These are phyloP conservation scores for Porpolomopsis calyptriformis DNA, from an alignment of 768 basidiomycete genomes.

Conservation along the genomic window DNA sequence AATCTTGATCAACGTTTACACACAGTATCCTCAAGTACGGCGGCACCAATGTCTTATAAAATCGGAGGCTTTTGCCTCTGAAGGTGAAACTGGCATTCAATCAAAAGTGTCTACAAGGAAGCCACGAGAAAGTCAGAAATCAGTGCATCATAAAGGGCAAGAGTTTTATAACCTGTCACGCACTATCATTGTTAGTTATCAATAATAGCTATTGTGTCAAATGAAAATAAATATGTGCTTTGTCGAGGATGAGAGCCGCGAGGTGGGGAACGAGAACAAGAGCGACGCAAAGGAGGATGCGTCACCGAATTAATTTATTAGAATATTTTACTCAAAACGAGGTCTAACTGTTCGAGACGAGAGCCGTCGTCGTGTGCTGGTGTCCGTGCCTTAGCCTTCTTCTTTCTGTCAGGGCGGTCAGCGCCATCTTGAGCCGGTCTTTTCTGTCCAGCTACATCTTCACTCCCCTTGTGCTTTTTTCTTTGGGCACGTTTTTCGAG, in stretches of 20 bases:
- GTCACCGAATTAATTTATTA: slow-evolving; percentile 28
- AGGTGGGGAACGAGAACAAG: slow-evolving; percentile 75
- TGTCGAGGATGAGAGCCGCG: slow-evolving; percentile 45
- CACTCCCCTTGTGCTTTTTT: too few species aligned
- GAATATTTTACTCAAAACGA: slow-evolving; percentile 44
- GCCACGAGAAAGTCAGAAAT: too few species aligned
- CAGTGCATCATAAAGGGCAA: too few species aligned
- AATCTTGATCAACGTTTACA: background rate
- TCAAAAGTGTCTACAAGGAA: too few species aligned
- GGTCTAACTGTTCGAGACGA: slow-evolving; percentile 24
- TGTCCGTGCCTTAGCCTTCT: slow-evolving; percentile 20
- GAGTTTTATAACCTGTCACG: too few species aligned
- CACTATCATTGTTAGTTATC: too few species aligned
- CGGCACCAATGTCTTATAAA: background rate
- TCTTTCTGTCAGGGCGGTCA: slow-evolving; percentile 14
- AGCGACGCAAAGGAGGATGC: slow-evolving; percentile 56
- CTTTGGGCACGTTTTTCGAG: too few species aligned
- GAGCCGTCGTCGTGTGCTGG: background rate
- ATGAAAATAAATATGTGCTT: too few species aligned
- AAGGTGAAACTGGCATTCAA: too few species aligned
- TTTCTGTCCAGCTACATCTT: too few species aligned
- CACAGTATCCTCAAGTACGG: background rate
- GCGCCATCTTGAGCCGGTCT: slow-evolving; percentile 21
- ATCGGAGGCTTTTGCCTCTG: too few species aligned
- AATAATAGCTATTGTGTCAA: too few species aligned